These are phyloP conservation scores for Camelina laxa DNA, from an alignment of 345 rosid genomes.

Conservation along the genomic window DNA sequence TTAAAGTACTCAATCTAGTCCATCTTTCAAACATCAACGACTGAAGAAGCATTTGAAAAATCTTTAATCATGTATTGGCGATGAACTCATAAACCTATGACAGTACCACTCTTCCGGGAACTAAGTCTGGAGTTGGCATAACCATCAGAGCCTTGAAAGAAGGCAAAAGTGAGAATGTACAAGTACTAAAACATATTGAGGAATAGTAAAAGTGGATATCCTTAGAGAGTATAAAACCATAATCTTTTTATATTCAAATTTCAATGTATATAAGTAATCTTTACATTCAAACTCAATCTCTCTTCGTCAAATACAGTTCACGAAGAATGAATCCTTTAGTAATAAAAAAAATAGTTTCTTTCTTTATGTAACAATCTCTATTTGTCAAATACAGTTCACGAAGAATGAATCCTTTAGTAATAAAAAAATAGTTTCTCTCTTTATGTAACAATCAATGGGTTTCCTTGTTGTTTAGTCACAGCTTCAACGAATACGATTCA, in stretches of 20 bases:
- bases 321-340: constrained; percentile 18
- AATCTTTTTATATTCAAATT: not conserved
- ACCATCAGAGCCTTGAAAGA: constrained; percentile 80
- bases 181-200: not conserved
- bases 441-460: not conserved
- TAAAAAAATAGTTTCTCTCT: not conserved
- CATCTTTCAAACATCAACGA: not conserved
- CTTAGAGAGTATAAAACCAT: not conserved
- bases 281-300: not conserved
- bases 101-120: constrained; percentile 93
- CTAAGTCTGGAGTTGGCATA: constrained; percentile 68
- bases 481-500: constrained; percentile 60
- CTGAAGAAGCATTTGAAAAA: not conserved
- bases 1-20: not conserved
- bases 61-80: too few relatives aligned
- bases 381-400: constrained; percentile 5
- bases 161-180: constrained; percentile 1
- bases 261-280: constrained; percentile 17
- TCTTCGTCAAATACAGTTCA: constrained; percentile 3
- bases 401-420: constrained; percentile 16
- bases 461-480: not conserved
- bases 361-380: not conserved
- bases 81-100: not conserved
- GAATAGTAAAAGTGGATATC: not conserved
- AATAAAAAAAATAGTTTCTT: not conserved